Evolutionary conservation across 768 basidiomycete genomes (phyloP).

Genomic region (Suillus cothurnatus): DNA sequence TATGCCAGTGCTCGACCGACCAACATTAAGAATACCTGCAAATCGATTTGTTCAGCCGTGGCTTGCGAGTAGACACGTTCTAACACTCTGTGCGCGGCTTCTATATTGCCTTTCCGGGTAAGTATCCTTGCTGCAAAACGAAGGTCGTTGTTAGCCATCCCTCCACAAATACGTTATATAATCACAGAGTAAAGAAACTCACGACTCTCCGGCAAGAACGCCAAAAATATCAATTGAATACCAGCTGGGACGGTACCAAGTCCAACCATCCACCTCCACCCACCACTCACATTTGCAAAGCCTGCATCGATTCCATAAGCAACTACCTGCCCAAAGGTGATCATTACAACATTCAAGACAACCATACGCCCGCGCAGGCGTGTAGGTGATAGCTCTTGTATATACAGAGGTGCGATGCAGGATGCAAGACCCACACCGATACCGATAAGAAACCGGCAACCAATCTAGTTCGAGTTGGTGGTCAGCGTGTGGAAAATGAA

Average conservation of each 20-base stretch:
- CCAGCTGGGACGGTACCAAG: slow-evolving; percentile 70
- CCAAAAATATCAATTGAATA: slow-evolving; percentile 59
- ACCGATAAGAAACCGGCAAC: slow-evolving; percentile 75
- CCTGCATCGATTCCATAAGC: slow-evolving; percentile 76
- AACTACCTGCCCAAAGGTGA: slow-evolving; percentile 80
- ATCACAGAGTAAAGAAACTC: slow-evolving; percentile 29
- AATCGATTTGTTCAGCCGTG: slow-evolving; percentile 61
- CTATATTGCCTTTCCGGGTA: slow-evolving; percentile 54
- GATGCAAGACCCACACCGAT: slow-evolving; percentile 74
- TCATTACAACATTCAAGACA: slow-evolving; percentile 79
- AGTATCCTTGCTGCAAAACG: slow-evolving; percentile 56
- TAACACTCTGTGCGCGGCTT: slow-evolving; percentile 55
- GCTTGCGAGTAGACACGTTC: slow-evolving; percentile 71
- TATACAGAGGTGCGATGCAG: slow-evolving; percentile 80
- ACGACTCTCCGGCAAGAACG: slow-evolving; percentile 82
- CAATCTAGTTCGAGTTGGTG: slow-evolving; percentile 44
- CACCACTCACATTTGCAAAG: slow-evolving; percentile 56
- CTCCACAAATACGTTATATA: not conserved
- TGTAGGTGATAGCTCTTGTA: slow-evolving; percentile 82
- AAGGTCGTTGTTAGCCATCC: not conserved
- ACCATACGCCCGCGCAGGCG: slow-evolving; percentile 76
- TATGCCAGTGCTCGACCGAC: too few species aligned
- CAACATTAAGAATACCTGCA: slow-evolving; percentile 47
- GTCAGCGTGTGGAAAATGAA: not conserved
- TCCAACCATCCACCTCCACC: slow-evolving; percentile 88